Evolutionary conservation across 1,284 basidiomycete genomes (phyloP), one percentile per base, ranked within the genome.

Genomic region (Trichosporon asahii): DNA sequence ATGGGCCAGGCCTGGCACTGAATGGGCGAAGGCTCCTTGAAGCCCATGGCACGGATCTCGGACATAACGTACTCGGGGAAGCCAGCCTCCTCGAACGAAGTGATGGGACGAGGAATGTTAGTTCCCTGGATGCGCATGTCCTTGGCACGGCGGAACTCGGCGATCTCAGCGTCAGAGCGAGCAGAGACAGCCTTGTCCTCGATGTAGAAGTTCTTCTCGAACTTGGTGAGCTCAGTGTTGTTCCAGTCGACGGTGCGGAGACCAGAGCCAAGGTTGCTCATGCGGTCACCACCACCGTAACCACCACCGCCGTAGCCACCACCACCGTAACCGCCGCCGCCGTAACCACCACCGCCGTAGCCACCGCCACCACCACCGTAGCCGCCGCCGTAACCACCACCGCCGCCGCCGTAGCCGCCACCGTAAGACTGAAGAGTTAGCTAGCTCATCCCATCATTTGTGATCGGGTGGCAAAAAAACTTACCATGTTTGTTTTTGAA

Each of bases 1-100:
- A 98, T 97, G 1, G 95, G 95, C 95, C 95, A 98, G 12, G 95
- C 93, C 83, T 99, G 96, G 80, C 95, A 96, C 84, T 99, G 96
- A 80, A 99, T 98, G 67, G 97, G 90, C 2, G 95, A 95, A 0
- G 96, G 96, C 3, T 88, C 83, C 63, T 88, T 84, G 85, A 99
- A 99, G 67, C 96, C 96, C 85, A 97, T 94, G 33, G 93, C 92
- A 75, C 89, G 90, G 83, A 99, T 96, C 72, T 96, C 94, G 68
- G 88, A 85, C 89, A 98, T 89, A 76, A 99, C 89, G 84, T 98
- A 98, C 77, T 98, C 94, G 46, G 96, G 96, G 86, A 95, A 96
- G 70, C 93, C 95, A 76, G 91, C 90, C 85, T 99, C 96, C 68
- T 98, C 94, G 80, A 99, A 99, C 60, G 89, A 88, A 68, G 90